phyloP scores from a whole-genome alignment of 1,284 basidiomycete genomes.

The Trametes polyzona region DNA sequence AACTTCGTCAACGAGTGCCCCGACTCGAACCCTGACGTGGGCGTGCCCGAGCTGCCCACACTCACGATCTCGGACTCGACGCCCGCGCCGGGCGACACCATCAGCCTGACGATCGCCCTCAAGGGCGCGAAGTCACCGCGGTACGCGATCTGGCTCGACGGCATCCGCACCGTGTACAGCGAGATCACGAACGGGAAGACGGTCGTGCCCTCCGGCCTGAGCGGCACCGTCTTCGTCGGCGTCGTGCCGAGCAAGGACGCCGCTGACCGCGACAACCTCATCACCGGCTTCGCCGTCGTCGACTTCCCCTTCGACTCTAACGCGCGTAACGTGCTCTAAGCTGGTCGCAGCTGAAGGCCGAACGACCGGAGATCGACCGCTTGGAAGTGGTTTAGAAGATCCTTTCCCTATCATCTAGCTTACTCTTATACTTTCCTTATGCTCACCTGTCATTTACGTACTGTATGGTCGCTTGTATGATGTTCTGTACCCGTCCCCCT shows the following conservation, averaged over 20 bases:
- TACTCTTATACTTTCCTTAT: no score
- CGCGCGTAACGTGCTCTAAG: background rate
- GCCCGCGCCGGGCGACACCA: constrained; percentile 30
- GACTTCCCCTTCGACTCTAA: constrained; percentile 18
- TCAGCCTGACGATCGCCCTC: constrained; percentile 31
- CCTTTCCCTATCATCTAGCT: no score
- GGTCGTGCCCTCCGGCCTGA: constrained; percentile 21
- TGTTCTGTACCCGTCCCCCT: no score
- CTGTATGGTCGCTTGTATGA: no score
- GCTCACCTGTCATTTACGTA: no score
- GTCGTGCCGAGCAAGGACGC: constrained; percentile 20
- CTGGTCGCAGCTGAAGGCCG: background rate
- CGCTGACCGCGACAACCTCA: constrained; percentile 8
- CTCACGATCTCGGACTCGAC: constrained; percentile 32
- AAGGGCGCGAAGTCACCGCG: background rate
- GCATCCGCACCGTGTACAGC: constrained; percentile 16
- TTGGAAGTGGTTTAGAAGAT: no score
- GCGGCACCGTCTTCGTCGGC: constrained; percentile 22
- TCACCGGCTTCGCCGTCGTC: constrained; percentile 22
- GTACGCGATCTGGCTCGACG: constrained; percentile 25
- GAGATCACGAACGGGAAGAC: constrained; percentile 18
- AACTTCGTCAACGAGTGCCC: constrained; percentile 40
- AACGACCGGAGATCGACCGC: no score
- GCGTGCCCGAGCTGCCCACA: constrained; percentile 42
- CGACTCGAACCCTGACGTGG: constrained; percentile 41